phyloP scores from a whole-genome alignment of 164 flowering plant species.

The Macadamia integrifolia region DNA sequence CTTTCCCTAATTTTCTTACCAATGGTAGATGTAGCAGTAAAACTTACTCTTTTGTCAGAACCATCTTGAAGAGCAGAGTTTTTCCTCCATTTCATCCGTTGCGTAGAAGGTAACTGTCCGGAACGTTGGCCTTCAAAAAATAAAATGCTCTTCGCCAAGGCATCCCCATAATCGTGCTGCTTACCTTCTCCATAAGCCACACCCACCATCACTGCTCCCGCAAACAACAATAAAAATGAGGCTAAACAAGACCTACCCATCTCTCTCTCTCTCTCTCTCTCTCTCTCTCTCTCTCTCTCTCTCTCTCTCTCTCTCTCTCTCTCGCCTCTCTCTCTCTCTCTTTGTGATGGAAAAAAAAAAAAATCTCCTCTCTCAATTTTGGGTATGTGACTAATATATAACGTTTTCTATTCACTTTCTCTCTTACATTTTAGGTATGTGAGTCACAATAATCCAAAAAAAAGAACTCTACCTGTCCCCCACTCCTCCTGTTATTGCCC shows the following conservation, averaged over 20 bases:
- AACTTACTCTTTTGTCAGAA: background rate
- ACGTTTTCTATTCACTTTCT: no score
- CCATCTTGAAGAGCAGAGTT: slow-evolving; percentile 12
- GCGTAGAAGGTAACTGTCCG: slow-evolving; percentile 9
- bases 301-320: slow-evolving; percentile 4
- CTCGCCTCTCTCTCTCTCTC: slow-evolving; percentile 5
- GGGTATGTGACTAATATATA: no score
- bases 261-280: slow-evolving; percentile 8
- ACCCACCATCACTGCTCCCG: background rate
- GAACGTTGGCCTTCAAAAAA: slow-evolving; percentile 21
- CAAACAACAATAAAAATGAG: slow-evolving; percentile 23
- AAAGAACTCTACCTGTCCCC: no score
- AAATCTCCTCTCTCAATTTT: background rate
- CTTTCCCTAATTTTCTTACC: no score
- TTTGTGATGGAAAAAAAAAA: no score
- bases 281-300: background rate
- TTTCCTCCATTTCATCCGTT: slow-evolving; percentile 16
- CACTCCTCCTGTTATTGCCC: no score
- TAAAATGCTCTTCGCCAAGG: slow-evolving; percentile 11
- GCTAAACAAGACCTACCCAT: background rate
- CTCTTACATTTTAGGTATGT: no score
- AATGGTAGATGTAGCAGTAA: background rate
- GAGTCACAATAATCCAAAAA: no score
- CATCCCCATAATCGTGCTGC: slow-evolving; percentile 7
- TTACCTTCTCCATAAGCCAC: no score